Base-by-base conservation (phyloP, 2,329 filamentous ascomycete species). In the Ascochyta pisi region DNA sequence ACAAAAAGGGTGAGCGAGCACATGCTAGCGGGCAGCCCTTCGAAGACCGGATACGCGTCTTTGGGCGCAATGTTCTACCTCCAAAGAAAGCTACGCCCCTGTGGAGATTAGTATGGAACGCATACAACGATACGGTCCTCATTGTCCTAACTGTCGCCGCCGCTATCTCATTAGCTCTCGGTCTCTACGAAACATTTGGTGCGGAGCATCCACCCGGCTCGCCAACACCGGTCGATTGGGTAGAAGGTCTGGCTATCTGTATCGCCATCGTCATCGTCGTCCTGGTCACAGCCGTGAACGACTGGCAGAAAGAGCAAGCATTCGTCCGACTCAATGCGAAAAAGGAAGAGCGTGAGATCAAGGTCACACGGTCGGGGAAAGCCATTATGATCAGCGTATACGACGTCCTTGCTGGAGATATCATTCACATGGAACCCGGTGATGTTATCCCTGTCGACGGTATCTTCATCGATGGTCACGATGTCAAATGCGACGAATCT, bases 61-160 rank as follows among this genome's bases (percentile, higher is more conserved):
- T 82, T 66, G 81, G 82, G 41, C 81, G 83, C 61, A 90, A 90
- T 64, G 75, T 79, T 12, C 76, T 90, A 22, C 88, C 88, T 0
- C 81, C 84, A 39, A 86, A 87, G 68, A 87, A 89, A 71, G 78
- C 82, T 2, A 86, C 84, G 26, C 81, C 85, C 2, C 80, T 90
- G 37, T 79, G 85, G 64, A 79, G 77, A 54, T 69, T 90, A 7
- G 80, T 87, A 55, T 91, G 88, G 88, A 83, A 83, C 58, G 87
- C 88, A 3, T 90, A 89, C 72, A 89, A 90, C 63, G 89, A 91
- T 74, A 89, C 89, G 61, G 86, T 91, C 33, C 82, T 92, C 35
- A 87, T 91, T 35, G 76, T 91, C 6, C 77, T 91, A 56, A 89
- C 87, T 0, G 81, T 86, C 33, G 89, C 89, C 9, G 89, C 89